phyloP scores from a whole-genome alignment of 108 stramenopile genomes.

The Conticribra weissflogii region DNA sequence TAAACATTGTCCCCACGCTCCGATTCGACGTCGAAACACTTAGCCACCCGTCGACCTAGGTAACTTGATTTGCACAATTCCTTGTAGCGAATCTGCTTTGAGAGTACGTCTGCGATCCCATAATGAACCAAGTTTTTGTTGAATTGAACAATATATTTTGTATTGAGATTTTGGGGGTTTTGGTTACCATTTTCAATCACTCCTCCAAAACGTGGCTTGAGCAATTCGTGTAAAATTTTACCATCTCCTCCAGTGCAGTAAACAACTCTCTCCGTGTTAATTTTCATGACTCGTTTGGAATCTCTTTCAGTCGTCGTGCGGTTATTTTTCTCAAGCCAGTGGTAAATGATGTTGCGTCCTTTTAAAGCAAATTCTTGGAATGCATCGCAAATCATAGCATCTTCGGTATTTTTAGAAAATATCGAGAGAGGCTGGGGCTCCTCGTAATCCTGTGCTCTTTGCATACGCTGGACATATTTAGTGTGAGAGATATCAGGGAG shows the following conservation, averaged over 20 bases:
- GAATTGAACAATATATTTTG: conserved; percentile 32
- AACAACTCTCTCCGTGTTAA: conserved; percentile 34
- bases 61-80: no score
- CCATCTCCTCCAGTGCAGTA: conserved; percentile 70
- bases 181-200: conserved; percentile 28
- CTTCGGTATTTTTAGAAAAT: conserved; percentile 55
- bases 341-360: conserved; percentile 49
- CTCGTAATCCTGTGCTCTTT: conserved; percentile 10
- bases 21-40: conserved; percentile 47
- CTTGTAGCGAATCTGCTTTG: conserved; percentile 9
- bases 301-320: conserved; percentile 6
- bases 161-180: neutral
- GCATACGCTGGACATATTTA: conserved; percentile 29
- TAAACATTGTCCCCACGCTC: conserved; percentile 56
- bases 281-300: conserved; percentile 9
- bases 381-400: conserved; percentile 58
- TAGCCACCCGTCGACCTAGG: no score
- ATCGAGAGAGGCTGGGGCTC: conserved; percentile 48
- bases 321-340: conserved; percentile 36
- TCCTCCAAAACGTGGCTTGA: conserved; percentile 35
- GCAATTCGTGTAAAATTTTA: conserved; percentile 47
- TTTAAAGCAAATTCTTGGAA: conserved; percentile 61
- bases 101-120: conserved; percentile 49
- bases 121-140: conserved; percentile 57
- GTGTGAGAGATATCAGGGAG: conserved; percentile 54